These are phyloP conservation scores for Asterionellopsis glacialis DNA, from an alignment of 108 stramenopile species.

Conservation along the genomic window DNA sequence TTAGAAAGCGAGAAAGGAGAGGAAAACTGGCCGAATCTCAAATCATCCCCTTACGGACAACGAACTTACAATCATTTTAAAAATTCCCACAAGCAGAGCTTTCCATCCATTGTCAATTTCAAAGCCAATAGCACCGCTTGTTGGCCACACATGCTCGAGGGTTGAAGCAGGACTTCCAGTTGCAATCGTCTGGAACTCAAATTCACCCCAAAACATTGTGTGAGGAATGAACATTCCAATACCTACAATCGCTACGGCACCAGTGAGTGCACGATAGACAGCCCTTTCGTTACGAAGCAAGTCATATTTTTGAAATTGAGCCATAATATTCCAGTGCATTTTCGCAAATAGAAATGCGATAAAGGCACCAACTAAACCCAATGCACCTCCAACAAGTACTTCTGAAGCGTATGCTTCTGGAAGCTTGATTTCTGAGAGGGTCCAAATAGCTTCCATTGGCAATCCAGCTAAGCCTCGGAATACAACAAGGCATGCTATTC, in stretches of 20 bases:
- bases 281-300: constrained; percentile 46
- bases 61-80: constrained; percentile 49
- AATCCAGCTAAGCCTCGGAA: constrained; percentile 45
- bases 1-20: constrained; percentile 31
- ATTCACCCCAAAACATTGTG: constrained; percentile 72
- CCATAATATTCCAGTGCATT: constrained; percentile 47
- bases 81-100: constrained; percentile 41
- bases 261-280: constrained; percentile 41
- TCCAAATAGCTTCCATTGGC: constrained; percentile 52
- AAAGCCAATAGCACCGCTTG: constrained; percentile 48
- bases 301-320: constrained; percentile 20
- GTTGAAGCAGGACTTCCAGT: constrained; percentile 40
- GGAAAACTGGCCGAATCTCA: constrained; percentile 52
- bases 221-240: constrained; percentile 54
- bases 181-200: constrained; percentile 45
- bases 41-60: constrained; percentile 57
- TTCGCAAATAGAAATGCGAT: constrained; percentile 42
- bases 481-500: constrained; percentile 47
- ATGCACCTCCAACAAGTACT: constrained; percentile 28
- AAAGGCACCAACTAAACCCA: constrained; percentile 56
- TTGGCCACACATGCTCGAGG: constrained; percentile 55
- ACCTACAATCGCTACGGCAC: constrained; percentile 28
- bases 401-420: constrained; percentile 22
- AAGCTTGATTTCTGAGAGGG: constrained; percentile 12
- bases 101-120: constrained; percentile 39